These are phyloP conservation scores for Backusella tuberculispora DNA, from an alignment of 192 early-diverging fungal species.

Conservation along the genomic window DNA sequence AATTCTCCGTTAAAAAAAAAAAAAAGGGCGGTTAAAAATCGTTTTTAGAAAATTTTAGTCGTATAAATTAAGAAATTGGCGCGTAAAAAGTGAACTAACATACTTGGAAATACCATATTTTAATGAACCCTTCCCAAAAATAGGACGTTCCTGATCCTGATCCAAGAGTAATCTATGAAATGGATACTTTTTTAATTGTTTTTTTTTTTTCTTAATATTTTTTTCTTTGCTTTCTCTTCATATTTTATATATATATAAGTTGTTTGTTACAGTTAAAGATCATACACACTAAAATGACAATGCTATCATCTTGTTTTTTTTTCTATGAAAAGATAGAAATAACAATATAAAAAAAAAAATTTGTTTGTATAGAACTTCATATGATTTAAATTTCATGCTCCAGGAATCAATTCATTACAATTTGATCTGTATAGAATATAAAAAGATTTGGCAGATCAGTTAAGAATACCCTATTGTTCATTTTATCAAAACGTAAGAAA, in stretches of 20 bases:
- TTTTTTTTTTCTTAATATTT: background rate
- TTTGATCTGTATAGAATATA: background rate
- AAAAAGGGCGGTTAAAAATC: background rate
- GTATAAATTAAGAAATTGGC: conserved; percentile 3
- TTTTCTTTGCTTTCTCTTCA: no score
- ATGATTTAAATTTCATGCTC: no score
- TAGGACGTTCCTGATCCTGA: conserved; percentile 9
- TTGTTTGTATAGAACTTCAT: background rate
- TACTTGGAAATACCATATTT: conserved; percentile 15
- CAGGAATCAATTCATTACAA: background rate
- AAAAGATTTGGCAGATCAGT: no score
- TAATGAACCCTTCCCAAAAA: conserved; percentile 5
- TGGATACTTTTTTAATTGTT: background rate
- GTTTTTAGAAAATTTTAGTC: background rate
- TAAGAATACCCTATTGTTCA: background rate
- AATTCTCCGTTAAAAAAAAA: background rate
- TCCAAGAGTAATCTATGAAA: background rate
- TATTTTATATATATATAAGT: background rate
- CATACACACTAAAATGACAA: background rate
- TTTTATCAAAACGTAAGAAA: background rate
- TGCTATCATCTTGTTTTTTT: background rate
- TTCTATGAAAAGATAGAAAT: background rate
- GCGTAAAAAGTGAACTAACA: background rate
- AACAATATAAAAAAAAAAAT: no score
- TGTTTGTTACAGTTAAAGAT: conserved; percentile 1